phyloP scores from a whole-genome alignment of 345 rosid genomes.

The Salix suchowensis region DNA sequence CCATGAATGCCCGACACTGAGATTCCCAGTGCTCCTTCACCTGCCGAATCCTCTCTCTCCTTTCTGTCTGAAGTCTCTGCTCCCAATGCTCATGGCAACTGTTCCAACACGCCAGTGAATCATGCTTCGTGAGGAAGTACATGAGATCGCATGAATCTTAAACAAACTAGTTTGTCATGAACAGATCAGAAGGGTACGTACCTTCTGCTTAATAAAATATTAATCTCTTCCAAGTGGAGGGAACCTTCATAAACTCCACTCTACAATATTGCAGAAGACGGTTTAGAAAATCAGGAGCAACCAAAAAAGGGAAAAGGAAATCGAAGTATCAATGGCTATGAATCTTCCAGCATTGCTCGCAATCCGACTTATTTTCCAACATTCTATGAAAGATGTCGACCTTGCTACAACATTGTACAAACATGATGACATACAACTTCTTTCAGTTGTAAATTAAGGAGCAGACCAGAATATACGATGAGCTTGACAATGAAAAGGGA shows the following conservation, averaged over 20 bases:
- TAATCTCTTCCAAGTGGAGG: constrained; percentile 82
- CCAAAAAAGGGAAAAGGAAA: neutral
- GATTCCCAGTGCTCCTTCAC: constrained; percentile 83
- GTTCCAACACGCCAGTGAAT: constrained; percentile 8
- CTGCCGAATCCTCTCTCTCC: constrained; percentile 61
- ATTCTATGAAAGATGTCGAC: neutral
- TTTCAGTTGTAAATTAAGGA: neutral
- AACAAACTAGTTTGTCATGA: neutral
- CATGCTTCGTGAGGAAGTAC: neutral
- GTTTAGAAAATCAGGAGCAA: neutral
- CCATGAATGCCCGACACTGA: constrained; percentile 64
- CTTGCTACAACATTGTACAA: neutral
- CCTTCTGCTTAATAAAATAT: constrained; percentile 62
- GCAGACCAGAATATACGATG: neutral
- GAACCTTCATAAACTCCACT: constrained; percentile 58
- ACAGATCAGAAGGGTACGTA: constrained; percentile 33
- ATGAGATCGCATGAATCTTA: neutral
- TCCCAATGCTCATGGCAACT: constrained; percentile 79
- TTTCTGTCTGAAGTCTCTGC: constrained; percentile 59
- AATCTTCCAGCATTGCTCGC: neutral
- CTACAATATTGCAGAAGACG: constrained; percentile 25
- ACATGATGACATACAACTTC: neutral
- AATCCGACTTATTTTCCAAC: neutral
- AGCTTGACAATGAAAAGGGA: neutral
- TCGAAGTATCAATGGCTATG: neutral